These are phyloP conservation scores for Nakaseomyces sp. DNA, from an alignment of 1,139 yeast species.

Conservation along the genomic window DNA sequence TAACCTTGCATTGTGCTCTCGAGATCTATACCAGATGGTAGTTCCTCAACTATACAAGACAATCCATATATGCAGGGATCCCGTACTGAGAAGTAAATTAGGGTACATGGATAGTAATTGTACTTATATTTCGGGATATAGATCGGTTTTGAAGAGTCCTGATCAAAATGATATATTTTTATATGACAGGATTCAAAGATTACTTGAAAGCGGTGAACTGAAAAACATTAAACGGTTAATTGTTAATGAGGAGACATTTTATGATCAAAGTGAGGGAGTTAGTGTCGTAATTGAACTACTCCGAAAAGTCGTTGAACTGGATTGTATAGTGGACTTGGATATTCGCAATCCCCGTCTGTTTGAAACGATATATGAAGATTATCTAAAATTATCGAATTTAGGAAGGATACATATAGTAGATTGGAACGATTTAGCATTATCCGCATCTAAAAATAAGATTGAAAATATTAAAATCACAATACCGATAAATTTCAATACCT, in stretches of 20 bases:
- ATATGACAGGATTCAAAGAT: slow-evolving; percentile 26
- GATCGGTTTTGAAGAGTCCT: slow-evolving; percentile 19
- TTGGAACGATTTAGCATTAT: slow-evolving; percentile 10
- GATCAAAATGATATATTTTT: slow-evolving; percentile 33
- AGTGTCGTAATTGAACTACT: slow-evolving; percentile 16
- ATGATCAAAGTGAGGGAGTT: slow-evolving; percentile 18
- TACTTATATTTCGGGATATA: slow-evolving; percentile 30
- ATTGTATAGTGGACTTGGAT: slow-evolving; percentile 16
- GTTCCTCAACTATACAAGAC: slow-evolving; percentile 23
- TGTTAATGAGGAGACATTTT: slow-evolving; percentile 22
- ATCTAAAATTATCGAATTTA: slow-evolving; percentile 12
- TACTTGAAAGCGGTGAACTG: slow-evolving; percentile 17
- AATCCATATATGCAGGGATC: slow-evolving; percentile 27
- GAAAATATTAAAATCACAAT: slow-evolving; percentile 12
- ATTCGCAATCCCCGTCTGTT: slow-evolving; percentile 15
- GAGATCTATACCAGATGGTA: slow-evolving; percentile 11
- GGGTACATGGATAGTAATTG: slow-evolving; percentile 30
- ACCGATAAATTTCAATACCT: slow-evolving; percentile 3
- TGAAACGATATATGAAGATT: slow-evolving; percentile 9
- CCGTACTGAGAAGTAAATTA: slow-evolving; percentile 19
- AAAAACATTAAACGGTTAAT: slow-evolving; percentile 13
- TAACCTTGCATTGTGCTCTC: slow-evolving; percentile 16
- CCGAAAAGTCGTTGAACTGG: slow-evolving; percentile 12
- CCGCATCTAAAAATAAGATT: slow-evolving; percentile 10
- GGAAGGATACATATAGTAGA: slow-evolving; percentile 15